Evolutionary conservation across 1,284 basidiomycete genomes (phyloP), one percentile per base, ranked within the genome.

Genomic region (Ceratobasidium sp.): DNA sequence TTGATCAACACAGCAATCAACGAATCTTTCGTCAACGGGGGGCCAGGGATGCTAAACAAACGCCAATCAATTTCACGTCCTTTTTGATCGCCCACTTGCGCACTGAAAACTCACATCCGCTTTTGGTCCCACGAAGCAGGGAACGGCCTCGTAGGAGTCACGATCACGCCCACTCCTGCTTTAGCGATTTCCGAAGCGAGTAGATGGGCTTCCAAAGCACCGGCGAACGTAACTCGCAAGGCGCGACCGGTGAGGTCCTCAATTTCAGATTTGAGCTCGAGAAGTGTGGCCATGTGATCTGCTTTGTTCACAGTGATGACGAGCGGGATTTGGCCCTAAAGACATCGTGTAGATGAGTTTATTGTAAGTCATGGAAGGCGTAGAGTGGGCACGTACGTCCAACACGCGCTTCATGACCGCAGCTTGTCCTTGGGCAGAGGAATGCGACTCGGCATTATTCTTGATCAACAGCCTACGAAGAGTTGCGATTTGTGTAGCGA

Each of bases 131-230:
- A 96, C 1, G 85, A 85, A 31, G 80, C 79, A 1, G 92, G 90
- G 84, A 88, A 92, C 7, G 91, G 87, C 75, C 87, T 85, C 1
- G 88, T 81, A 78, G 89, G 82, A 76, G 89, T 78, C 84, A 96
- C 82, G 74, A 97, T 89, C 33, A 96, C 93, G 17, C 91, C 91
- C 17, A 95, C 87, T 44, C 62, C 72, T 1, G 90, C 89, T 36
- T 81, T 80, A 78, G 91, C 88, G 48, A 97, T 89, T 77, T 96
- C 90, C 47, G 88, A 81, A 0, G 94, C 94, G 56, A 97, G 81
- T 41, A 92, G 83, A 82, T 93, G 87, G 3, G 93, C 88, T 82
- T 97, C 95, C 0, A 88, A 85, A 0, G 89, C 95, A 5, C 93
- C 93, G 45, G 88, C 84, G 78, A 95, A 89, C 1, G 91, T 81